Evolutionary conservation across 495 filamentous ascomycete species (phyloP).

Genomic region (Ascodesmis nigricans): DNA sequence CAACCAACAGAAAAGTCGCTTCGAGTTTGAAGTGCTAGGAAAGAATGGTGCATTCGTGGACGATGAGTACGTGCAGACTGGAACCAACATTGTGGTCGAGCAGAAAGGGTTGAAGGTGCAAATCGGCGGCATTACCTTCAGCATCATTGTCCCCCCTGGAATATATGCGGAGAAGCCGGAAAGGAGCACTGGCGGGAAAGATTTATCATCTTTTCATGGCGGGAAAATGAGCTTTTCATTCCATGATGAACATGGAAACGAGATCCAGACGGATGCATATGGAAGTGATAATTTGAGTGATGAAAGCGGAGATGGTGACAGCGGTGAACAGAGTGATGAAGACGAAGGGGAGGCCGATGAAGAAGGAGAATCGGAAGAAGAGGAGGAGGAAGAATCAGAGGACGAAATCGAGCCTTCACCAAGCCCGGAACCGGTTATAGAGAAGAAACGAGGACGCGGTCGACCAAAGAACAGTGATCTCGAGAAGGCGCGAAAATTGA

Average conservation of each 20-base stretch:
- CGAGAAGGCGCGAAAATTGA: conserved; percentile 4
- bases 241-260: conserved; percentile 12
- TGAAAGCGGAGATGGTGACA: conserved; percentile 8
- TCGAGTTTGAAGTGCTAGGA: conserved; percentile 61
- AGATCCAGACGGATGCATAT: conserved; percentile 8
- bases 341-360: conserved; percentile 26
- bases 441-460: conserved; percentile 15
- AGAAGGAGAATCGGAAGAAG: conserved; percentile 7
- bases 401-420: conserved; percentile 13
- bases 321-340: conserved; percentile 15
- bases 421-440: conserved; percentile 12
- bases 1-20: conserved; percentile 48
- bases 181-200: conserved; percentile 5
- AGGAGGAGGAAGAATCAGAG: conserved; percentile 7
- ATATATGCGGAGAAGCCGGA: background rate
- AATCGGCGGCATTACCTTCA: conserved; percentile 20
- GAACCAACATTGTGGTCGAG: conserved; percentile 16
- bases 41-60: conserved; percentile 74
- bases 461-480: conserved; percentile 13
- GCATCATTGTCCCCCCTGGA: conserved; percentile 7
- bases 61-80: conserved; percentile 30
- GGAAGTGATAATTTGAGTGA: conserved; percentile 6
- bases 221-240: conserved; percentile 9
- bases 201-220: too few relatives aligned
- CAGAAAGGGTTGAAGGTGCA: conserved; percentile 16